A percentile compares a stretch with the other conserved stretches of the same genome.
These are phyloP conservation scores for Coleophoma crateriformis DNA, from an alignment of 2,329 filamentous ascomycete genomes.

Conservation along the genomic window DNA sequence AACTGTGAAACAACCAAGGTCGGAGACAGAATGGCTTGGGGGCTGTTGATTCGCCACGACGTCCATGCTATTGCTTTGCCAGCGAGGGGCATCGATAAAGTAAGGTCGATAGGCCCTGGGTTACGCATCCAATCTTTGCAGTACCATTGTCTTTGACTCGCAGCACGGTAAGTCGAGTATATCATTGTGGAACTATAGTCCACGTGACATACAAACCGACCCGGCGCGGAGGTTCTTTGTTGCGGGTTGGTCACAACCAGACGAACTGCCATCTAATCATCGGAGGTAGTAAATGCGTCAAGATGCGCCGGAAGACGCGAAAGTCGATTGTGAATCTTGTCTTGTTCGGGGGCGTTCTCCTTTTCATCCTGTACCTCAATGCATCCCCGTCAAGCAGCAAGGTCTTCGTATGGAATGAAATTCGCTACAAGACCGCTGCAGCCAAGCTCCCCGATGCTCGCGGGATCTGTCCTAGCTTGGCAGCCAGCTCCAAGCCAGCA, in stretches of 20 bases:
- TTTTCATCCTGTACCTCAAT: conserved; percentile 32
- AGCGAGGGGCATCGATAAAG: too few relatives aligned
- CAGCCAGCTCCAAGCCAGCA: conserved; percentile 32
- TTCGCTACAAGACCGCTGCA: conserved; percentile 35
- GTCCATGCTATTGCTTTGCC: too few relatives aligned
- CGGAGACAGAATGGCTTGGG: too few relatives aligned
- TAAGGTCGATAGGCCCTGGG: too few relatives aligned
- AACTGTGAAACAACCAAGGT: too few relatives aligned
- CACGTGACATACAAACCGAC: too few relatives aligned
- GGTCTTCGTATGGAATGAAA: conserved; percentile 35
- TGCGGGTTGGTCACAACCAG: neutral
- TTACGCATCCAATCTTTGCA: too few relatives aligned
- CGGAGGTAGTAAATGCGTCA: conserved; percentile 3
- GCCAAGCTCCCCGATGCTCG: conserved; percentile 27
- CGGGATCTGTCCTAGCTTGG: conserved; percentile 36
- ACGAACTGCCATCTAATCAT: neutral
- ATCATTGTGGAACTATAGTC: too few relatives aligned
- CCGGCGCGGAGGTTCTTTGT: neutral
- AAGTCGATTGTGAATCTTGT: conserved; percentile 28
- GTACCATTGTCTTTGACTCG: too few relatives aligned
- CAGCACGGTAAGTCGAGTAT: too few relatives aligned
- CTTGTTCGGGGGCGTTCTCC: conserved; percentile 28
- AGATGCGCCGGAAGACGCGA: conserved; percentile 31
- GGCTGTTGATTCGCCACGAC: too few relatives aligned
- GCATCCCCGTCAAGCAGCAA: conserved; percentile 24